Percentiles rank a stretch among this genome's conserved stretches.
Evolutionary conservation across 257 asterid genomes (phyloP).

Genomic region (Salvia splendens): DNA sequence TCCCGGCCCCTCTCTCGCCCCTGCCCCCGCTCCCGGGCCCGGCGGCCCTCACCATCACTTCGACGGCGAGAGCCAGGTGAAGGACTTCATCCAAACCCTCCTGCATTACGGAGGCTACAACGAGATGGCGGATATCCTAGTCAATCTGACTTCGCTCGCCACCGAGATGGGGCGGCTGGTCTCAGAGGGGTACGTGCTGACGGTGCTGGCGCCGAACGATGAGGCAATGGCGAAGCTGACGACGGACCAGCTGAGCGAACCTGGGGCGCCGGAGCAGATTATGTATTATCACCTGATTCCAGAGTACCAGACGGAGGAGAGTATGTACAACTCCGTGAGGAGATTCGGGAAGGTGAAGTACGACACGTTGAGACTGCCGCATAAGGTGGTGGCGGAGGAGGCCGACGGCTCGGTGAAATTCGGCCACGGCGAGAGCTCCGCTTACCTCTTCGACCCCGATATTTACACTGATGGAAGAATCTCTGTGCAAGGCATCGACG

Average conservation of each 20-base stretch:
- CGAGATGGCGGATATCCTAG: conserved; percentile 84
- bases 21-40: conserved; percentile 95
- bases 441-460: conserved; percentile 89
- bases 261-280: conserved; percentile 95
- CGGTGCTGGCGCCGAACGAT: conserved; percentile 88
- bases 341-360: conserved; percentile 82
- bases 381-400: conserved; percentile 83
- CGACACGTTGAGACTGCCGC: conserved; percentile 84
- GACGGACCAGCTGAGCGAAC: conserved; percentile 81
- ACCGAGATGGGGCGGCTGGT: conserved; percentile 89
- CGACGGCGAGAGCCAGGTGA: conserved; percentile 91
- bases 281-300: conserved; percentile 86
- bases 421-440: conserved; percentile 81
- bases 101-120: conserved; percentile 95
- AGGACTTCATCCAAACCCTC: conserved; percentile 86
- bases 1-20: conserved; percentile 90
- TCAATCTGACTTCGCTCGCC: conserved; percentile 81
- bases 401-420: conserved; percentile 92
- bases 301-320: conserved; percentile 93
- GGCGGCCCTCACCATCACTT: conserved; percentile 94
- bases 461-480: conserved; percentile 94
- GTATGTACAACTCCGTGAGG: conserved; percentile 91
- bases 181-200: conserved; percentile 82
- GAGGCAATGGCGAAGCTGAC: conserved; percentile 95
- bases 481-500: conserved; percentile 96